Base-by-base conservation (phyloP, 2,329 filamentous ascomycete genomes). In the Shiraia sp. region DNA sequence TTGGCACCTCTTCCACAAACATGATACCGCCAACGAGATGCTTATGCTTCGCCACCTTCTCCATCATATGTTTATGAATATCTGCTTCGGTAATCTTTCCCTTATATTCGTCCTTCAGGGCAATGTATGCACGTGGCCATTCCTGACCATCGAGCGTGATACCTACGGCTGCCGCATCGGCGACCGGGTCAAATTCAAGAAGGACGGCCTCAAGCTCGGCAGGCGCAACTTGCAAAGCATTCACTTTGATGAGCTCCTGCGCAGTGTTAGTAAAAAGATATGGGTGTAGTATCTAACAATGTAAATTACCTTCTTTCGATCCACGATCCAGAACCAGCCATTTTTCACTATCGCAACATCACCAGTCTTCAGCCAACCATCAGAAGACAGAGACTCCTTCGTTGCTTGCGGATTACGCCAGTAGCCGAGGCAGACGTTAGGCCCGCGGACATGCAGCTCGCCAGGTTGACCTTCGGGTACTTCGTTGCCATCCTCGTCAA, bases 1-100 rank as follows among this genome's bases (percentile, higher is more conserved):
- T 81, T 1, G 80, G 79, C 38, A 83, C 75, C 48, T 78, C 76
- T 34, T 80, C 75, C 6, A 82, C 72, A 45, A 82, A 81, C 17
- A 73, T 67, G 19, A 81, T 72, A 3, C 78, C 78, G 2, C 78
- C 78, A 1, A 69, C 71, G 2, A 81, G 67, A 40, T 71, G 68
- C 53, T 80, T 80, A 50, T 81, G 76, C 57, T 75, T 79, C 27
- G 77, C 68, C 4, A 80, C 75, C 24, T 72, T 71, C 10, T 61
- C 38, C 34, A 73, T 70, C 52, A 79, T 72, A 63, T 68, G 55
- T 6, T 16, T 31, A 19, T 68, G 57, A 4, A 69, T 61, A 2
- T 66, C 41, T 4, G 56, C 51, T 14, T 51, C 53, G 1, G 49
- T 59, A 8, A 53, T 47, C 31, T 57, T 72, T 23, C 53, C 56